A percentile compares a stretch with the other conserved stretches of the same genome.
Evolutionary conservation across 805 yeast species (phyloP).

Genomic region (Nadsonia fulvescens): DNA sequence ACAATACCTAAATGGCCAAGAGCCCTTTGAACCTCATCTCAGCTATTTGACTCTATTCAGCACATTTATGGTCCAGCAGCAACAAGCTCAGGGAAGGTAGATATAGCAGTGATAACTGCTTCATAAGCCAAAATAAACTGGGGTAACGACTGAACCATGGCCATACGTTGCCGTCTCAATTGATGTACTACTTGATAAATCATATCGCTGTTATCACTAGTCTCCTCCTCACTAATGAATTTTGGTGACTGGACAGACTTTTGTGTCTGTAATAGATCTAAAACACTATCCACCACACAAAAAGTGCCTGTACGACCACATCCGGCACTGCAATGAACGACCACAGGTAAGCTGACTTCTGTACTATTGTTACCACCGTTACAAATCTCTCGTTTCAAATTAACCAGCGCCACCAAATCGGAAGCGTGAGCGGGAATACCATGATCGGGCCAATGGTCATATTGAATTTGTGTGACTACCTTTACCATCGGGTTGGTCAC

Average conservation of each 20-base stretch:
- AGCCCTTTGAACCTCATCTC: too few relatives aligned
- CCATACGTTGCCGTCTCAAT: slow-evolving; percentile 55
- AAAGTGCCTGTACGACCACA: slow-evolving; percentile 94
- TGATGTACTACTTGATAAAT: slow-evolving; percentile 44
- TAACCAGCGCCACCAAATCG: slow-evolving; percentile 43
- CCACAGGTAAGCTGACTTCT: slow-evolving; percentile 25
- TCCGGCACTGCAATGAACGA: slow-evolving; percentile 92
- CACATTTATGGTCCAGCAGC: too few relatives aligned
- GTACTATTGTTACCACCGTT: neutral
- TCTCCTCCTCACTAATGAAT: neutral
- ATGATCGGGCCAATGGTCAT: slow-evolving; percentile 74
- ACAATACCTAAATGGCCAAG: too few relatives aligned
- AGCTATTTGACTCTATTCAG: too few relatives aligned
- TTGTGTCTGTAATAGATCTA: slow-evolving; percentile 23
- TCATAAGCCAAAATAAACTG: slow-evolving; percentile 69
- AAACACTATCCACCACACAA: slow-evolving; percentile 24
- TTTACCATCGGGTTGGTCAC: slow-evolving; percentile 3
- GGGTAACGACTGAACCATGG: slow-evolving; percentile 71
- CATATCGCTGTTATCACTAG: slow-evolving; percentile 25
- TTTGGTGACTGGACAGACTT: slow-evolving; percentile 1
- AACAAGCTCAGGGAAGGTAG: too few relatives aligned
- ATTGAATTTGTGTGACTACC: slow-evolving; percentile 50
- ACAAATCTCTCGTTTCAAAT: slow-evolving; percentile 18
- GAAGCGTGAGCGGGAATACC: slow-evolving; percentile 43
- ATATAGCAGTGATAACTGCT: slow-evolving; percentile 22